Evolutionary conservation across 2,329 filamentous ascomycete species (phyloP).

Genomic region (Sclerotinia borealis): DNA sequence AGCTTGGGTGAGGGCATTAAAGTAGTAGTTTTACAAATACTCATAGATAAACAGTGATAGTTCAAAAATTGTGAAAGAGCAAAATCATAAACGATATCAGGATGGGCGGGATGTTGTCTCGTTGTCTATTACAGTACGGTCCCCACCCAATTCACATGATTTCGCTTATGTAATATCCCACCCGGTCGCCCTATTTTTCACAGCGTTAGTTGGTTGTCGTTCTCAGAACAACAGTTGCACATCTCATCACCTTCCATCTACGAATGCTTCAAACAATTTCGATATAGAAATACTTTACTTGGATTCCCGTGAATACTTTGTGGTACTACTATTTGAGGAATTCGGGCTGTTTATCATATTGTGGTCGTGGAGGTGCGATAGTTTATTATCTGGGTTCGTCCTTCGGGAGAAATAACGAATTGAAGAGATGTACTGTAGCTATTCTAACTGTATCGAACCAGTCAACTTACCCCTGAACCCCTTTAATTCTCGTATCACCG

Average conservation of each 20-base stretch:
- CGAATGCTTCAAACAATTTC: neutral
- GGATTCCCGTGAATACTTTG: neutral
- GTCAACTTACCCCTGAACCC: neutral
- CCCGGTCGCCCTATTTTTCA: neutral
- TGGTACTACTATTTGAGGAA: neutral
- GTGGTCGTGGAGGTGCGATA: neutral
- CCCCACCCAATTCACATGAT: neutral
- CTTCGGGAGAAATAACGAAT: neutral
- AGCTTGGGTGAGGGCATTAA: neutral
- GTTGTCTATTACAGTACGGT: too few species aligned
- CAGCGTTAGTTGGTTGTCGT: slow-evolving; percentile 12
- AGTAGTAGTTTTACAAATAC: neutral
- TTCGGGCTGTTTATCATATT: neutral
- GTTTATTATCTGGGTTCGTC: neutral
- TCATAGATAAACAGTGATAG: too few species aligned
- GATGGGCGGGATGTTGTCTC: neutral
- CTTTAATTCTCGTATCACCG: slow-evolving; percentile 4
- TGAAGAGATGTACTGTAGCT: neutral
- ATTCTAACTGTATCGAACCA: neutral
- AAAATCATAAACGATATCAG: too few species aligned
- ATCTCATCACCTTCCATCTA: slow-evolving; percentile 10
- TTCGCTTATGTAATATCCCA: neutral
- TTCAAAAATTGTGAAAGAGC: neutral
- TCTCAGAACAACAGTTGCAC: slow-evolving; percentile 15
- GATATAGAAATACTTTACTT: neutral